These are phyloP conservation scores for Capsella rubella DNA, from an alignment of 441 rosid species.

Conservation along the genomic window DNA sequence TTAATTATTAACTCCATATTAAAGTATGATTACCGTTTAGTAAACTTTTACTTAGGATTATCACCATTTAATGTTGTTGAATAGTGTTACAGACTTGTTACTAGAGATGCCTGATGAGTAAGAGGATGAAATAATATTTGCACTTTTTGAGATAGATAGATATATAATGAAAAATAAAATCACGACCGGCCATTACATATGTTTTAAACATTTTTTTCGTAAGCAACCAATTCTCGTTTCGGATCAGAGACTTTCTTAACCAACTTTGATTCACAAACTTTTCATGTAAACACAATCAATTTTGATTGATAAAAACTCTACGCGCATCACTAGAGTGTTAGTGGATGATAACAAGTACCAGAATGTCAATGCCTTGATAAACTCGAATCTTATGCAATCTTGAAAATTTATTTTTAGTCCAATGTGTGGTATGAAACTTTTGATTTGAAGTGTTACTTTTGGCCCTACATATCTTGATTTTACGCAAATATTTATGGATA, in stretches of 20 bases:
- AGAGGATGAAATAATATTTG: not conserved
- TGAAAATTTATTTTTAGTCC: slow-evolving; percentile 17
- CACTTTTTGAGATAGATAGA: not conserved
- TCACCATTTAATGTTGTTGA: not conserved
- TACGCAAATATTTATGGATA: slow-evolving; percentile 24
- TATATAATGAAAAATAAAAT: not conserved
- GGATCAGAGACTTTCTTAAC: slow-evolving; percentile 1
- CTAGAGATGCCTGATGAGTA: not conserved
- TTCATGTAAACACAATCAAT: not conserved
- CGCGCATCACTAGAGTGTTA: slow-evolving; percentile 15
- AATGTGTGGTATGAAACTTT: slow-evolving; percentile 42
- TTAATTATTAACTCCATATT: not conserved
- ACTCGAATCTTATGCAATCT: slow-evolving; percentile 40
- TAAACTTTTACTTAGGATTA: slow-evolving; percentile 8
- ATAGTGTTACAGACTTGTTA: not conserved
- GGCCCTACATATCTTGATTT: slow-evolving; percentile 44
- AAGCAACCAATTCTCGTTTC: not conserved
- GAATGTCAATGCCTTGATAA: slow-evolving; percentile 38
- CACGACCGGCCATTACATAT: not conserved
- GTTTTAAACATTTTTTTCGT: not conserved
- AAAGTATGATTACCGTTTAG: not conserved
- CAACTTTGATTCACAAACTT: not conserved
- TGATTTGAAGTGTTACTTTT: slow-evolving; percentile 36
- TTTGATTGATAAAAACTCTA: slow-evolving; percentile 12
- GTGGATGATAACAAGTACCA: slow-evolving; percentile 30